phyloP scores from a whole-genome alignment of 2,329 filamentous ascomycete genomes.

The Xylaria multiplex region DNA sequence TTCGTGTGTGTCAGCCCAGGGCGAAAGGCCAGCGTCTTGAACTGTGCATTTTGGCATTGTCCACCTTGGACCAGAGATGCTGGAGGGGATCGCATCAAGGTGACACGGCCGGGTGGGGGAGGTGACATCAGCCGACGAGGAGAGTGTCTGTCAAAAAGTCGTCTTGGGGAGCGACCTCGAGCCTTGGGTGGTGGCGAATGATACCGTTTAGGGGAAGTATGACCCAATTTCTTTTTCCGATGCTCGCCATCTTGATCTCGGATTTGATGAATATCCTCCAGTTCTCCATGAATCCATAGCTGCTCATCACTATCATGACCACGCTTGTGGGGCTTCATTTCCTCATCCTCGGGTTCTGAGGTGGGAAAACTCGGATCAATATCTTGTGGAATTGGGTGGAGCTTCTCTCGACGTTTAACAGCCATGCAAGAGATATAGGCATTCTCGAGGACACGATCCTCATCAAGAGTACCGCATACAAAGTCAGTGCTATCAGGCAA shows the following conservation, averaged over 20 bases:
- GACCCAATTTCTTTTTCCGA: constrained; percentile 61
- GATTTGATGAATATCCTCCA: constrained; percentile 72
- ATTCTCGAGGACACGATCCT: constrained; percentile 93
- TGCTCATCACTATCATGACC: constrained; percentile 73
- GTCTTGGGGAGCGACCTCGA: constrained; percentile 65
- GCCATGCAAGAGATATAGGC: constrained; percentile 89
- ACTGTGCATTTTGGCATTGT: constrained; percentile 50
- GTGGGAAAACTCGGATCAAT: constrained; percentile 98
- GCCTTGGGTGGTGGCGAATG: constrained; percentile 63
- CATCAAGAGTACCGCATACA: constrained; percentile 96
- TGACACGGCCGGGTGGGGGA: constrained; percentile 63
- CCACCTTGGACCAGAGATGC: constrained; percentile 43
- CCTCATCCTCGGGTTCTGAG: constrained; percentile 88
- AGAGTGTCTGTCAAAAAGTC: constrained; percentile 74
- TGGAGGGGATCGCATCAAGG: constrained; percentile 57
- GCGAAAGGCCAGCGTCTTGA: constrained; percentile 63
- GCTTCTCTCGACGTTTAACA: constrained; percentile 82
- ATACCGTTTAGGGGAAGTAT: constrained; percentile 68
- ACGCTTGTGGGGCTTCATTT: constrained; percentile 73
- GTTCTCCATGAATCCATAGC: constrained; percentile 75
- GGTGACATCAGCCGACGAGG: constrained; percentile 77
- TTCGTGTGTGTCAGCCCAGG: constrained; percentile 81
- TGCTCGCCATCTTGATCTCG: constrained; percentile 59
- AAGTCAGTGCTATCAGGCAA: constrained; percentile 98
- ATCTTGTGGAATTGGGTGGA: constrained; percentile 88